Conservation (phyloP, 345 rosid species). For the Aquilaria sinensis region DNA sequence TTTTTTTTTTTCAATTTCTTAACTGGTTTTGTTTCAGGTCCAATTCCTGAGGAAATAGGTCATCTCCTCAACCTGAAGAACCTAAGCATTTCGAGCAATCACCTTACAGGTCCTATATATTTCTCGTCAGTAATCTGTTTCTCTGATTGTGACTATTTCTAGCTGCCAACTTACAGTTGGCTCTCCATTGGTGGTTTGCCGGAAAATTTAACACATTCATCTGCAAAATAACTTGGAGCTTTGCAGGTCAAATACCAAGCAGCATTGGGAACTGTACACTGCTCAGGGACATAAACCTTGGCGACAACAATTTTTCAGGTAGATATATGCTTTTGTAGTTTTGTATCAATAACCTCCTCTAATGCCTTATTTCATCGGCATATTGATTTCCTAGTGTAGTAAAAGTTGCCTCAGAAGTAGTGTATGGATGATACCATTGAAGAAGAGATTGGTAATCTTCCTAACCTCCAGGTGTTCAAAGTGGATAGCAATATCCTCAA, state of each 20-base stretch:
- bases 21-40: neutral
- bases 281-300: conserved; percentile 1
- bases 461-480: neutral
- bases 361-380: no score
- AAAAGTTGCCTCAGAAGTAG: no score
- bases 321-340: neutral
- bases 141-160: neutral
- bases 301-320: conserved; percentile 16
- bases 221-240: neutral
- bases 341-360: neutral
- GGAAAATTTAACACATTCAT: neutral
- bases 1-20: neutral
- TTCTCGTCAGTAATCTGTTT: no score
- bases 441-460: conserved; percentile 13
- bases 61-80: conserved; percentile 1
- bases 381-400: no score
- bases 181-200: neutral
- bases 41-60: conserved; percentile 8
- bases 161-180: neutral
- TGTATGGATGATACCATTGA: no score
- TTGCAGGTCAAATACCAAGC: conserved; percentile 12
- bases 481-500: neutral
- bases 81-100: neutral
- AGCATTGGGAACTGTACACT: conserved; percentile 14
- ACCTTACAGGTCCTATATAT: neutral